Percentiles rank a stretch among this genome's conserved stretches.
Evolutionary conservation across 164 flowering plant species (phyloP).

Genomic region (Sextonia rubra): DNA sequence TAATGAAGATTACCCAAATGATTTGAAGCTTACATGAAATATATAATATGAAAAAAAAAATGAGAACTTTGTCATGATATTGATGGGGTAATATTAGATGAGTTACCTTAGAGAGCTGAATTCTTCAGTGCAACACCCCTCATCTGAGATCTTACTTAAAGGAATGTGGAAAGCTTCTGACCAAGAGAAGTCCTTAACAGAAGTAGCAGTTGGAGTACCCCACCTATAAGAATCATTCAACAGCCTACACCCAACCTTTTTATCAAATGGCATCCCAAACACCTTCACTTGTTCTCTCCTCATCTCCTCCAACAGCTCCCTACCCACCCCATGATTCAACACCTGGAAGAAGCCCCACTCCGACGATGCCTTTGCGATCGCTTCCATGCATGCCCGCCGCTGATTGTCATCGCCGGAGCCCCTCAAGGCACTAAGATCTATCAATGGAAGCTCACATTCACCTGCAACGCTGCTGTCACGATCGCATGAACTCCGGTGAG

Average conservation of each 20-base stretch:
- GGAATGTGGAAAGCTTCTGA: constrained; percentile 80
- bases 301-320: constrained; percentile 46
- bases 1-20: background rate
- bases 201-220: constrained; percentile 67
- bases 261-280: constrained; percentile 53
- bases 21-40: background rate
- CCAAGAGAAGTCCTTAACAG: constrained; percentile 58
- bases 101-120: constrained; percentile 43
- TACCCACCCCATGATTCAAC: constrained; percentile 70
- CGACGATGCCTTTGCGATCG: constrained; percentile 47
- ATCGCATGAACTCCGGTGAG: background rate
- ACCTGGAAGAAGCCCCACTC: constrained; percentile 90
- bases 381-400: constrained; percentile 28
- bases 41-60: background rate
- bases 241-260: constrained; percentile 38
- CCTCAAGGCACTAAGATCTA: constrained; percentile 45
- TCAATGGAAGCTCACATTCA: constrained; percentile 60
- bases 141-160: constrained; percentile 46
- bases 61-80: background rate
- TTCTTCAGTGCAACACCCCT: constrained; percentile 37
- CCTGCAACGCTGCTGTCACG: constrained; percentile 6
- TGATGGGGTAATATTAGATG: background rate
- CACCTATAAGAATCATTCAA: constrained; percentile 62
- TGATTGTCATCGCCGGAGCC: constrained; percentile 20
- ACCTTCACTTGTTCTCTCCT: constrained; percentile 61